phyloP scores from a whole-genome alignment of 805 yeast genomes.

The Saccharomycopsis sp. region DNA sequence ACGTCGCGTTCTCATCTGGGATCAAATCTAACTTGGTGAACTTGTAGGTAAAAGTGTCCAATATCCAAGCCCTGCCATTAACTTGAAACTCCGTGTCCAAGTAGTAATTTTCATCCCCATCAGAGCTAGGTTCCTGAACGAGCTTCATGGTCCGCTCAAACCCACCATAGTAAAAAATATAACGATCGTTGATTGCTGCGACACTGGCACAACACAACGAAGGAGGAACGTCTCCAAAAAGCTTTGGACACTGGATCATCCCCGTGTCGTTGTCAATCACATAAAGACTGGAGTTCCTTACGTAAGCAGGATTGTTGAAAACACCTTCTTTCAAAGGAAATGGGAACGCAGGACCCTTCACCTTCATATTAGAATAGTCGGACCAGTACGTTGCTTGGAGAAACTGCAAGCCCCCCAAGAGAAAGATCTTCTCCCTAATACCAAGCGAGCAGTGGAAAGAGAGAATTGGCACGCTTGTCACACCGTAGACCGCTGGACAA shows the following conservation, averaged over 20 bases:
- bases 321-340: constrained; percentile 36
- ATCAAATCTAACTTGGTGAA: constrained; percentile 33
- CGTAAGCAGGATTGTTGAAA: constrained; percentile 34
- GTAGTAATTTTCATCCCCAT: constrained; percentile 28
- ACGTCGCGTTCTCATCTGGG: constrained; percentile 4
- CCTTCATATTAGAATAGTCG: constrained; percentile 2
- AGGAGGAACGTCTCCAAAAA: constrained; percentile 40
- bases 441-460: constrained; percentile 37
- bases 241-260: constrained; percentile 28
- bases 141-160: constrained; percentile 36
- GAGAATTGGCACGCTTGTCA: constrained; percentile 33
- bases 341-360: constrained; percentile 30
- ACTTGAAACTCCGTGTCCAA: constrained; percentile 37
- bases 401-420: constrained; percentile 39
- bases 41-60: constrained; percentile 41
- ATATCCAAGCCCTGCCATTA: constrained; percentile 48
- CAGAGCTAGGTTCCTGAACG: constrained; percentile 20
- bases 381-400: neutral
- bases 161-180: constrained; percentile 64
- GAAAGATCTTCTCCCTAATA: constrained; percentile 30
- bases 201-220: constrained; percentile 42
- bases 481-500: constrained; percentile 32
- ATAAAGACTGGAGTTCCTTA: constrained; percentile 32
- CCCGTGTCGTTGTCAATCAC: constrained; percentile 34
- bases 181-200: constrained; percentile 43